Base-by-base conservation (phyloP, 352 stramenopile genomes). In the Globisporangium splendens region DNA sequence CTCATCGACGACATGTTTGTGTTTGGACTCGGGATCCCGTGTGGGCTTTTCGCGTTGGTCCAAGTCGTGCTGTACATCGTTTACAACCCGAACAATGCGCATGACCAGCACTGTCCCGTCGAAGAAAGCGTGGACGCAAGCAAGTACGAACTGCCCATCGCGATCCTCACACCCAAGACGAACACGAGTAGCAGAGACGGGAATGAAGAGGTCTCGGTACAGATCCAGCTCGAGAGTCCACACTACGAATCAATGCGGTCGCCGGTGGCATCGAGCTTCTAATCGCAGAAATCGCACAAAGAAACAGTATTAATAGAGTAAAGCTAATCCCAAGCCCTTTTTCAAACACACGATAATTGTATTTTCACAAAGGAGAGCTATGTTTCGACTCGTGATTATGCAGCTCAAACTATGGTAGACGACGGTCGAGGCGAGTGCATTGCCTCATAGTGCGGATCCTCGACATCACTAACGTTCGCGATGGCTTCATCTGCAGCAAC, bases 61-160 rank as follows among this genome's bases (percentile, higher is more conserved):
- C 75, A 79, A 56, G 72, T 85, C 54, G 49, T 62, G 21, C 53
- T 82, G 21, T 79, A 77, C 56, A 50, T 73, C n/a, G 33, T 75
- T 1, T 79, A 56, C 47, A 24, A 50, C 24, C 38, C 46, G 8
- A 47, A 22, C n/a, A 52, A 53, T 20, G 18, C 8, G 17, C 17
- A 7, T 2, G 13, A 7, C 39, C 12, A n/a, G 17, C 13, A 44
- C 39, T 7, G 17, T 18, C 39, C 5, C 8, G 39, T 44, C 39
- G 39, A 44, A 4, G 39, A 44, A 3, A 18, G 28, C 10, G 28
- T 44, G 13, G 39, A 15, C 17, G 39, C 39, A n/a, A 44, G 39
- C 39, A 44, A 44, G 39, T 44, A 44, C 39, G 39, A 44, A n/a
- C 13, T 44, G 39, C 39, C 39, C 13, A 44, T n/a, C 39, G 39